Percentiles rank a stretch among this genome's conserved stretches.
Conservation (phyloP, 2,329 filamentous ascomycete species). For the Neopestalotiopsis sp. region DNA sequence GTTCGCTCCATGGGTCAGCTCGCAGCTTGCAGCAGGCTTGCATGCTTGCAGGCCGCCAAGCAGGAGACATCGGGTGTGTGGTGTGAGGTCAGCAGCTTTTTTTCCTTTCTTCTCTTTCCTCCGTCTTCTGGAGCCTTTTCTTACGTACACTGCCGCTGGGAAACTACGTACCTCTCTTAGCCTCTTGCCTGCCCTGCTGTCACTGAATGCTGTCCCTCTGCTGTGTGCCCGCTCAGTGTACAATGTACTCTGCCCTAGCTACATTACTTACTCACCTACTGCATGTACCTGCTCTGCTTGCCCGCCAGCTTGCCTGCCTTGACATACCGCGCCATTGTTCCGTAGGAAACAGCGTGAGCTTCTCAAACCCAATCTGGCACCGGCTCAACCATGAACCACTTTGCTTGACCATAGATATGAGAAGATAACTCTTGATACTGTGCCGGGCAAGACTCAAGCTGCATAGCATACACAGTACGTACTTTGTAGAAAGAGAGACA, state of each 20-base stretch:
- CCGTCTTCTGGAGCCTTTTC: neutral
- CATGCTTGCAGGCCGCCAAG: neutral
- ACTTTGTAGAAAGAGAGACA: neutral
- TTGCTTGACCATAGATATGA: neutral
- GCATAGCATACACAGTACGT: too few species aligned
- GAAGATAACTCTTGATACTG: neutral
- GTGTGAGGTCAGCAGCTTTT: neutral
- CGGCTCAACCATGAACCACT: conserved; percentile 3
- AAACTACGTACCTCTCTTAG: too few species aligned
- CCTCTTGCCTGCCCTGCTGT: neutral
- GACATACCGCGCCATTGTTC: neutral
- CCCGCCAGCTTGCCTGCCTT: neutral
- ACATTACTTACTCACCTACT: neutral
- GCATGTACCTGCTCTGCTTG: neutral
- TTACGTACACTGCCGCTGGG: neutral
- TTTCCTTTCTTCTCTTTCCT: neutral
- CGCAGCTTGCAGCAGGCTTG: conserved; percentile 3
- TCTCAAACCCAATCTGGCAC: conserved; percentile 11
- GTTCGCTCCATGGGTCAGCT: neutral
- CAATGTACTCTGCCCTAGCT: neutral
- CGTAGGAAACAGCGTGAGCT: neutral
- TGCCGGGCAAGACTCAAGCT: too few species aligned
- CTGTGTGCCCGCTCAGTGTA: too few species aligned
- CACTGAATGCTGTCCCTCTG: neutral
- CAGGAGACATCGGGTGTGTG: neutral